Evolutionary conservation across 140 eudicot genomes (phyloP).

Genomic region (Ambrosia hybrid): DNA sequence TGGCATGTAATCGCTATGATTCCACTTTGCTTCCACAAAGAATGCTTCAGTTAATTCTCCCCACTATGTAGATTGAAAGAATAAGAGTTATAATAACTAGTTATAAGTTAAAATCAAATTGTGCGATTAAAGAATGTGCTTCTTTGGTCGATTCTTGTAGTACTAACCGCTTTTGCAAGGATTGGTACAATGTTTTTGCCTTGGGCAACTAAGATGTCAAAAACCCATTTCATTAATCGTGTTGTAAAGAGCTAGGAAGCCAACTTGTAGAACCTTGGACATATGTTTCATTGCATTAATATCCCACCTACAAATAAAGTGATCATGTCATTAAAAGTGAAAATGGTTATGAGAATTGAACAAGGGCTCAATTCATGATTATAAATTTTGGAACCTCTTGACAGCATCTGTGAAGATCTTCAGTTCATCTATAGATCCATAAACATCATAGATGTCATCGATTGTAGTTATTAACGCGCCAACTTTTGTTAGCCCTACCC

Average conservation of each 20-base stretch:
- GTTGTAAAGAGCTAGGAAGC: slow-evolving; percentile 8
- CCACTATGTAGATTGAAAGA: neutral
- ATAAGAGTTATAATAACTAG: too few species aligned
- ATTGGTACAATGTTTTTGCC: neutral
- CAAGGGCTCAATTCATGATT: neutral
- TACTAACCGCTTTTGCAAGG: slow-evolving; percentile 10
- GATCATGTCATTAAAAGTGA: neutral
- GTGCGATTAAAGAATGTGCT: too few species aligned
- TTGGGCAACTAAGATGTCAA: neutral
- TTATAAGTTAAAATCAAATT: too few species aligned
- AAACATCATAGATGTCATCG: slow-evolving; percentile 8
- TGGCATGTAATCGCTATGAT: neutral
- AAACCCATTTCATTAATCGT: neutral
- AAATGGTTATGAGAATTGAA: neutral
- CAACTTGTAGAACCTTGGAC: neutral
- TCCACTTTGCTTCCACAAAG: slow-evolving; percentile 1
- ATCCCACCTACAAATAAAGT: neutral
- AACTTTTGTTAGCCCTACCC: neutral
- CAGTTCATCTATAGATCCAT: slow-evolving; percentile 4
- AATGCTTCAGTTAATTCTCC: slow-evolving; percentile 4
- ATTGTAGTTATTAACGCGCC: neutral
- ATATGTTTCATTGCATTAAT: neutral
- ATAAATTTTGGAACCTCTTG: neutral
- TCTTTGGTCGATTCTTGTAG: too few species aligned
- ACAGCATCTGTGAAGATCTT: neutral